Base-by-base conservation (phyloP, 805 yeast species). In the Candida stauntonica region DNA sequence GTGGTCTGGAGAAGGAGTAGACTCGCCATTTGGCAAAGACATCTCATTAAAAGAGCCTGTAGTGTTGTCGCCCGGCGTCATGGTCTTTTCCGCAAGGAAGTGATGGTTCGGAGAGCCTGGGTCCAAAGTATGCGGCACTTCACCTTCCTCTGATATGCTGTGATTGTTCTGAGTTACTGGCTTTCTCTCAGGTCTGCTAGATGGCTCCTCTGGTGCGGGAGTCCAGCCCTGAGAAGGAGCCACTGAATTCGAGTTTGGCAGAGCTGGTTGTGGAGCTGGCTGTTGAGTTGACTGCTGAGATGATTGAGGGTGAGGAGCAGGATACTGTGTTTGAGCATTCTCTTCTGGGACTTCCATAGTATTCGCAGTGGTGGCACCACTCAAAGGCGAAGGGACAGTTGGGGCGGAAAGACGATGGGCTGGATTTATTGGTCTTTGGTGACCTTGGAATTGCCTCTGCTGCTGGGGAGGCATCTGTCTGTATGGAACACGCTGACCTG, bases 11-110 rank as follows among this genome's bases (percentile, higher is more conserved):
- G 57, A 48, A 3, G 55, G 54, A 0, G 57, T 51, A 5, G 59
- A 54, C 29, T 45, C 44, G 3, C 36, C 57, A 24, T 45, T 51
- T 16, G 57, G 57, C 3, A 34, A 31, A 4, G 45, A 34, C 5
- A 46, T 33, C 13, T 36, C 37, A 18, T 45, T 33, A 26, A 45
- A 33, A 14, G 47, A 26, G n/a, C 34, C 23, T 2, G 35, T 14
- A 2, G 41, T 27, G 26, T 45, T 47, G 17, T 51, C 49, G 5
- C 28, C 42, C 3, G 36, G 31, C 5, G 31, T 28, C 19, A 41
- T 26, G 6, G 38, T 34, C 17, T 48, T 52, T 16, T 54, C 59
- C 11, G 59, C 59, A 9, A 54, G 31, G 23, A 41, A 54, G 36
- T 54, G 59, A 26, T 47, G 59, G 17, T 37, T 35, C 5, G 5